Evolutionary conservation across 805 yeast genomes (phyloP).

Genomic region (Wickerhamiella spandovensis): DNA sequence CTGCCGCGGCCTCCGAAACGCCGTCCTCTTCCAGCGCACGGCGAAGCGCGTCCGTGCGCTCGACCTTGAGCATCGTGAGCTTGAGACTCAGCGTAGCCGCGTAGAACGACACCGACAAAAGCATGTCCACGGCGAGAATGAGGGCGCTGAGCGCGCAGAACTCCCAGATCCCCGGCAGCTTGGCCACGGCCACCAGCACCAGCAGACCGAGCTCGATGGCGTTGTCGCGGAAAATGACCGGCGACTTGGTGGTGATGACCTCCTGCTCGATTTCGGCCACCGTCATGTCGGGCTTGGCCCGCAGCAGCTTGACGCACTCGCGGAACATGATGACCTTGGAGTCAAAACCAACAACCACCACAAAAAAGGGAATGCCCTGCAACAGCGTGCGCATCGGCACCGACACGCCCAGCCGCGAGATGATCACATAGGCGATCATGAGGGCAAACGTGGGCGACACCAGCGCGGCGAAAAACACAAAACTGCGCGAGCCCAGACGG

Average conservation of each 20-base stretch:
- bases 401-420: constrained; percentile 41
- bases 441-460: constrained; percentile 74
- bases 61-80: constrained; percentile 76
- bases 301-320: constrained; percentile 25
- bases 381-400: constrained; percentile 64
- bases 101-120: constrained; percentile 67
- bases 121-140: constrained; percentile 55
- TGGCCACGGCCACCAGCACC: constrained; percentile 38
- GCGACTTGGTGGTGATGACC: constrained; percentile 26
- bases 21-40: constrained; percentile 90
- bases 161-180: constrained; percentile 61
- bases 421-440: constrained; percentile 56
- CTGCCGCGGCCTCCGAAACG: constrained; percentile 57
- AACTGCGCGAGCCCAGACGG: constrained; percentile 66
- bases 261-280: constrained; percentile 34
- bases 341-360: constrained; percentile 84
- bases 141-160: constrained; percentile 66
- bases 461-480: constrained; percentile 73
- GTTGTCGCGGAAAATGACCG: constrained; percentile 56
- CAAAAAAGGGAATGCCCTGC: constrained; percentile 89
- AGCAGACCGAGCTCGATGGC: constrained; percentile 59
- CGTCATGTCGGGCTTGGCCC: constrained; percentile 13
- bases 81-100: constrained; percentile 75
- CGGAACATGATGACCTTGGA: constrained; percentile 61
- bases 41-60: constrained; percentile 63